Conservation (phyloP, 169 alveolate species). For the Plasmodium cynomolgi region DNA sequence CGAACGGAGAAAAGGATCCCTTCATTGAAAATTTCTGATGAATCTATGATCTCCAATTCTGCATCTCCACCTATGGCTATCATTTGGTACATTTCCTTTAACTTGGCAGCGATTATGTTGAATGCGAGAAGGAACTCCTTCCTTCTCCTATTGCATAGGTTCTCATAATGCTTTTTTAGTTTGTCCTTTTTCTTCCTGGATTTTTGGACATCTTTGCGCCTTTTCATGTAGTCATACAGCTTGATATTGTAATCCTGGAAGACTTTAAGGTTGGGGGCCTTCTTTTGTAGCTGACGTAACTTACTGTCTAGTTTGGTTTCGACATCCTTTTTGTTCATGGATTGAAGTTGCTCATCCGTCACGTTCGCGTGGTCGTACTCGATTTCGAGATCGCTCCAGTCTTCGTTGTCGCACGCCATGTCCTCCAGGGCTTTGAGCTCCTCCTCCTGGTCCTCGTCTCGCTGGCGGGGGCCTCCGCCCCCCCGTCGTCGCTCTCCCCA, state of each 20-base stretch:
- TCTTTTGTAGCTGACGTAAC: conserved; percentile 59
- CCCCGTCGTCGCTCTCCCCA: not conserved
- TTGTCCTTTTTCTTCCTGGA: conserved; percentile 77
- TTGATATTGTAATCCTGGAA: conserved; percentile 78
- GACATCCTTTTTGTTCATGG: conserved; percentile 77
- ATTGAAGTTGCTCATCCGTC: conserved; percentile 74
- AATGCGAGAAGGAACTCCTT: conserved; percentile 88
- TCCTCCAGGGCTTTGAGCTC: conserved; percentile 63
- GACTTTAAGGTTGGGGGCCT: conserved; percentile 76
- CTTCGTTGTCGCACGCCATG: conserved; percentile 28
- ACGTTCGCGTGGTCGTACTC: conserved; percentile 72
- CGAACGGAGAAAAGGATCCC: conserved; percentile 98
- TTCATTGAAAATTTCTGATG: conserved; percentile 97
- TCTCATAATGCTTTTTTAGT: conserved; percentile 75
- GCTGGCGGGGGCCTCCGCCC: not conserved
- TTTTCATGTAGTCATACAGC: conserved; percentile 77
- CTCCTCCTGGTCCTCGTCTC: conserved; percentile 31
- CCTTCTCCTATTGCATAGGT: conserved; percentile 80
- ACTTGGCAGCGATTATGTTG: conserved; percentile 86
- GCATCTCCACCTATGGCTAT: conserved; percentile 98
- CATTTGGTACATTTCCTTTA: conserved; percentile 92
- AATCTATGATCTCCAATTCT: conserved; percentile 96
- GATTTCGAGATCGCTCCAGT: conserved; percentile 52
- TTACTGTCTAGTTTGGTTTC: conserved; percentile 79
- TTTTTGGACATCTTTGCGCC: conserved; percentile 75